These are phyloP conservation scores for Arthroderma sp. DNA, from an alignment of 2,329 filamentous ascomycete species.

Conservation along the genomic window DNA sequence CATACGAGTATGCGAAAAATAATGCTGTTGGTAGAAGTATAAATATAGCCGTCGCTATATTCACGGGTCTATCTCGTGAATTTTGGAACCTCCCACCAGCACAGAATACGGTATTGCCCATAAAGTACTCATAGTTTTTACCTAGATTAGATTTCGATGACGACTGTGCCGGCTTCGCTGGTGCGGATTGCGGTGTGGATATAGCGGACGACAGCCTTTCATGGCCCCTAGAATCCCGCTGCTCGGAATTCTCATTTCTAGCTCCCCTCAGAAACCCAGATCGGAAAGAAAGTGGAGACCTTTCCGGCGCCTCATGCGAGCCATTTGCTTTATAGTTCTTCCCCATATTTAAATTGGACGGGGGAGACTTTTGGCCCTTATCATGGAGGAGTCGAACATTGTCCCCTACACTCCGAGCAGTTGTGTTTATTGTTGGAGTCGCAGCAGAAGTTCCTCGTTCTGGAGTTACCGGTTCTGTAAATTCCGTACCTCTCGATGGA, in stretches of 20 bases:
- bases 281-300: conserved; percentile 62
- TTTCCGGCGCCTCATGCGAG: conserved; percentile 46
- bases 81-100: conserved; percentile 78
- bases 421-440: conserved; percentile 51
- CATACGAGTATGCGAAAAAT: conserved; percentile 70
- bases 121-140: conserved; percentile 82
- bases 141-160: conserved; percentile 36
- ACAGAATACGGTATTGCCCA: conserved; percentile 85
- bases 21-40: conserved; percentile 66
- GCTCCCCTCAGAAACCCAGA: conserved; percentile 56
- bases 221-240: conserved; percentile 51
- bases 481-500: conserved; percentile 69
- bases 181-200: conserved; percentile 54
- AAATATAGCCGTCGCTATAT: conserved; percentile 69
- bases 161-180: conserved; percentile 35
- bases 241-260: conserved; percentile 36
- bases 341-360: conserved; percentile 44
- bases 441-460: conserved; percentile 62
- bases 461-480: conserved; percentile 58
- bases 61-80: conserved; percentile 73
- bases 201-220: conserved; percentile 59
- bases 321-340: conserved; percentile 44
- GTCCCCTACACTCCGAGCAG: conserved; percentile 54
- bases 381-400: conserved; percentile 65
- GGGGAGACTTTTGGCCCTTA: conserved; percentile 27